Evolutionary conservation across 768 basidiomycete species (phyloP).

Genomic region (Suillus clintonianus): DNA sequence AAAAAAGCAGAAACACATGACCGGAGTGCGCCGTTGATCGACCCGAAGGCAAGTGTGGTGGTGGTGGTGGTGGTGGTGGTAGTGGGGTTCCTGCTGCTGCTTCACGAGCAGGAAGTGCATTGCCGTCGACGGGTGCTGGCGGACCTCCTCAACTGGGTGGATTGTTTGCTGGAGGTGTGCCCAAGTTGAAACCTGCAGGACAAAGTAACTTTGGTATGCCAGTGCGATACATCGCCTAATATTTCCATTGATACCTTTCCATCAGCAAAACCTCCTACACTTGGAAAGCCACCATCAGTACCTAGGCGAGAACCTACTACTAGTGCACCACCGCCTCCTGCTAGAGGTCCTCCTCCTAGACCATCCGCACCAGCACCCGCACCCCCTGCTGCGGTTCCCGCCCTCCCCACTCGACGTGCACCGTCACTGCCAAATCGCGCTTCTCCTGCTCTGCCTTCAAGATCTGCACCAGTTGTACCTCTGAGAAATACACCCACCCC

Average conservation of each 20-base stretch:
- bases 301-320: constrained; percentile 48
- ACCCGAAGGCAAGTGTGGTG: constrained; percentile 38
- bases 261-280: constrained; percentile 58
- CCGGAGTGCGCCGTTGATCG: constrained; percentile 68
- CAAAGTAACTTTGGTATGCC: constrained; percentile 55
- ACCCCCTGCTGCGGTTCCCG: constrained; percentile 31
- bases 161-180: constrained; percentile 90
- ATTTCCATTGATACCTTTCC: constrained; percentile 12
- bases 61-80: constrained; percentile 36
- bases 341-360: constrained; percentile 30
- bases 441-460: constrained; percentile 38
- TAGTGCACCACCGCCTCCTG: constrained; percentile 30
- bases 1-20: constrained; percentile 87
- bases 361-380: constrained; percentile 35
- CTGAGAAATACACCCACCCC: constrained; percentile 44
- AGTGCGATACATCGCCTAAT: constrained; percentile 12
- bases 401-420: constrained; percentile 34
- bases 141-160: constrained; percentile 81
- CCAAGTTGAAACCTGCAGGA: constrained; percentile 84
- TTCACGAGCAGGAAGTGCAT: constrained; percentile 21
- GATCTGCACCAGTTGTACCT: constrained; percentile 38
- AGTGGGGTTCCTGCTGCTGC: constrained; percentile 38
- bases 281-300: constrained; percentile 69
- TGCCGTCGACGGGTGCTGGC: constrained; percentile 28
- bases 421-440: constrained; percentile 29